These are phyloP conservation scores for Neurospora sp. DNA, from an alignment of 2,329 filamentous ascomycete genomes.

Conservation along the genomic window DNA sequence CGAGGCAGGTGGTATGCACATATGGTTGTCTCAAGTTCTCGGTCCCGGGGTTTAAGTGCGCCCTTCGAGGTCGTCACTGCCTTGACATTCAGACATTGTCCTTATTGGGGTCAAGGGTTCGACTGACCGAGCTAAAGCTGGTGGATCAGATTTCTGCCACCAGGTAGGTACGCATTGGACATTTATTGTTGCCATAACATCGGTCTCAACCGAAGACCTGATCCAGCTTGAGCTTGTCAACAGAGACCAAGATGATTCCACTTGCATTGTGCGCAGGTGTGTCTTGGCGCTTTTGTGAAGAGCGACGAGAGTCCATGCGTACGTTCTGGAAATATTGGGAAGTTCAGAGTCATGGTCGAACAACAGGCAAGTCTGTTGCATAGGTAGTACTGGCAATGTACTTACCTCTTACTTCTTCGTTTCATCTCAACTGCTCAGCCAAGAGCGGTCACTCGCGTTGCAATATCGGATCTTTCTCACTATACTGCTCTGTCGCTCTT, in stretches of 20 bases:
- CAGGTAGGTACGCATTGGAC: not conserved
- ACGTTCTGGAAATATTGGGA: not conserved
- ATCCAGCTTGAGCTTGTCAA: not conserved
- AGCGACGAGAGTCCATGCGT: not conserved
- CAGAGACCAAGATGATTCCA: not conserved
- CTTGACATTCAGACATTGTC: not conserved
- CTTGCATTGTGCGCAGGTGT: not conserved
- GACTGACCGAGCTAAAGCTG: not conserved
- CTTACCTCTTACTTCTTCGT: not conserved
- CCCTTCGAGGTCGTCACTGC: not conserved
- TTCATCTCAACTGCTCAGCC: not conserved
- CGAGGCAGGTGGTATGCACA: not conserved
- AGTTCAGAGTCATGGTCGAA: not conserved
- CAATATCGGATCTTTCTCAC: not conserved
- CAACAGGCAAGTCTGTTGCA: not conserved
- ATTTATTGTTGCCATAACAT: not conserved
- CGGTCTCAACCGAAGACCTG: not conserved
- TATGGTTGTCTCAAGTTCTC: not conserved
- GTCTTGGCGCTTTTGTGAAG: not conserved
- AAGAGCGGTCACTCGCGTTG: not conserved
- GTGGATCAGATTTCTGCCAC: not conserved
- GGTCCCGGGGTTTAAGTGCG: not conserved
- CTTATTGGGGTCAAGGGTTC: not conserved
- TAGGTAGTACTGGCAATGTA: not conserved
- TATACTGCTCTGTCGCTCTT: conserved; percentile 1